Evolutionary conservation across 768 basidiomycete species (phyloP), one percentile per base, ranked within the genome.

Genomic region (Auriscalpium vulgare): DNA sequence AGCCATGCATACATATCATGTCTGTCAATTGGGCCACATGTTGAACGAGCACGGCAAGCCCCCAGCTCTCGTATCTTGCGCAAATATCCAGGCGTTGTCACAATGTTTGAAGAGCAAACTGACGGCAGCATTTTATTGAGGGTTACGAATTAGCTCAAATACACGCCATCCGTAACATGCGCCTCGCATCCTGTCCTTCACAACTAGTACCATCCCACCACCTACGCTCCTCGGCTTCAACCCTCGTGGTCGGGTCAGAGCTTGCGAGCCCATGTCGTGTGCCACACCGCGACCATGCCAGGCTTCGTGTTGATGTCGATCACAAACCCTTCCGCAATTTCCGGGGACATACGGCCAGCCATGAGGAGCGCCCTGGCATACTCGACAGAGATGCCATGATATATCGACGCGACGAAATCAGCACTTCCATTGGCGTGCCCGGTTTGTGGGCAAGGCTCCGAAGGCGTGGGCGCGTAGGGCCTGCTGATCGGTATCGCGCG

Each of bases 241-340:
- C 16, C 21, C 43, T 14, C 19, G 43, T 6, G 16, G 14, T 10
- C 43, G 14, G 43, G 16, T 16, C 43, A 14, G 16, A 19, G 8
- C 36, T 61, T 61, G 45, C 54, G 58, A 0, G 58, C 60, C 52
- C 37, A 61, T 38, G 54, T 55, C 9, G 58, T 60, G 21, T 61
- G 60, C n/a, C 55, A 61, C 14, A 54, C 50, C 3, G 21, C 29
- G 11, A 48, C 53, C 8, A 61, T 38, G 10, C 60, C 60, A 16
- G 5, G 19, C 37, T 10, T 58, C 14, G 1, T 10, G 8, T 23
- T n/a, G 36, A 61, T 37, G 37, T 61, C 60, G 2, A 16, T 40
- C 37, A 46, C 50, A 17, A 61, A 61, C 11, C 47, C 55, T 3
- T 60, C 40, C 35, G 51, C 57, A 17, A 56, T 38, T n/a, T 23